These are phyloP conservation scores for Aspergillus intermedius DNA, from an alignment of 2,329 filamentous ascomycete genomes.

Conservation along the genomic window DNA sequence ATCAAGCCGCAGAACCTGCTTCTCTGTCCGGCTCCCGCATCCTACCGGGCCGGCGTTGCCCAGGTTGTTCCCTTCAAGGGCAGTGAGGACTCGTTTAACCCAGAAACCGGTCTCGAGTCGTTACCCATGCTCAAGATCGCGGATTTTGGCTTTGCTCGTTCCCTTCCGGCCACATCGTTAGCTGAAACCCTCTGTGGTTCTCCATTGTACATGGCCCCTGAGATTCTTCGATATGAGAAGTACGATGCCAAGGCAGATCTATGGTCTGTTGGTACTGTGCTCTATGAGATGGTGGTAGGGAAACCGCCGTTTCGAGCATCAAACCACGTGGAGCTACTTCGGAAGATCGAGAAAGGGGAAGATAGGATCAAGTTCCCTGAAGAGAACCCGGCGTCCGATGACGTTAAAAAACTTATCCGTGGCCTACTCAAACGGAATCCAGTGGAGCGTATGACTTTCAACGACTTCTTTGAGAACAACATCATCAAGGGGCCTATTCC, in stretches of 20 bases:
- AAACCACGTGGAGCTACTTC: conserved; percentile 89
- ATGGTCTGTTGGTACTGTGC: conserved; percentile 93
- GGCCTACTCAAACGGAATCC: conserved; percentile 78
- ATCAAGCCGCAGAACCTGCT: conserved; percentile 96
- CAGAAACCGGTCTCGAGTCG: conserved; percentile 71
- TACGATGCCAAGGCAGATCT: conserved; percentile 96
- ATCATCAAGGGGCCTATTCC: conserved; percentile 72
- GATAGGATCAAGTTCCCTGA: conserved; percentile 78
- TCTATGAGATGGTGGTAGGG: conserved; percentile 91
- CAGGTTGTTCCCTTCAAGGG: conserved; percentile 66
- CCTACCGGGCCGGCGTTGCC: conserved; percentile 58
- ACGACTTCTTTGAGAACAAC: conserved; percentile 71
- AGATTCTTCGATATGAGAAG: conserved; percentile 93
- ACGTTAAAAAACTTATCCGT: conserved; percentile 75
- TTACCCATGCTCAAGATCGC: conserved; percentile 95
- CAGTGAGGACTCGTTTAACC: conserved; percentile 73
- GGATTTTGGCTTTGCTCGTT: conserved; percentile 96
- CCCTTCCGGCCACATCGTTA: conserved; percentile 80
- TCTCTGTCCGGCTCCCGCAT: conserved; percentile 70
- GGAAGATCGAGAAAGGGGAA: conserved; percentile 83
- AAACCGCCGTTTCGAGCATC: conserved; percentile 83
- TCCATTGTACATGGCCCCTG: conserved; percentile 96
- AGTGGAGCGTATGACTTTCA: conserved; percentile 76
- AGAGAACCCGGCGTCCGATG: conserved; percentile 63
- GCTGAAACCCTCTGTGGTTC: conserved; percentile 96